phyloP scores from a whole-genome alignment of 78 protist genomes.

The Creolimax fragrantissima region DNA sequence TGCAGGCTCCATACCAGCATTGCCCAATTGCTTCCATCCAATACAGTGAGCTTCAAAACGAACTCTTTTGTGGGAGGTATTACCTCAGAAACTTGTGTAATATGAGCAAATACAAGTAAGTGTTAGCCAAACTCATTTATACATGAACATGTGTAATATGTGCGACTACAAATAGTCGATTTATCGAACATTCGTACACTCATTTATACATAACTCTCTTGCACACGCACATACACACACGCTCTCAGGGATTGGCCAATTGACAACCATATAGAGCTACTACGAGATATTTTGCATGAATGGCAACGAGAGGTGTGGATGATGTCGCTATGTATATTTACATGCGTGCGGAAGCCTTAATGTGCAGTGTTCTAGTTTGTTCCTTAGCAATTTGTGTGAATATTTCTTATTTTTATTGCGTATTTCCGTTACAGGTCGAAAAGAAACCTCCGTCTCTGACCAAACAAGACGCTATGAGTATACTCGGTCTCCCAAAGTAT shows the following conservation, averaged over 20 bases:
- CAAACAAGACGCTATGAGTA: constrained; percentile 22
- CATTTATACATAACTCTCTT: background rate
- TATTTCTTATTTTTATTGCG: too few relatives aligned
- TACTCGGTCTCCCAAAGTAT: constrained; percentile 28
- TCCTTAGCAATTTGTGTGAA: too few relatives aligned
- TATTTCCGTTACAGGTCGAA: constrained; percentile 1
- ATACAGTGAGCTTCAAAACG: constrained; percentile 56
- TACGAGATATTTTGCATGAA: constrained; percentile 38
- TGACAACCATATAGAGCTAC: constrained; percentile 20
- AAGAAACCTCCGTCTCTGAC: constrained; percentile 40
- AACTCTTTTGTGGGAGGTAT: constrained; percentile 66
- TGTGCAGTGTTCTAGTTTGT: too few relatives aligned
- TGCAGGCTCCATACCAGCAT: constrained; percentile 45
- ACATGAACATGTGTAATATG: background rate
- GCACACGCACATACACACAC: background rate
- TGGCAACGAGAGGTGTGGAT: constrained; percentile 40
- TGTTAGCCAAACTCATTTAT: background rate
- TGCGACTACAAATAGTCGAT: background rate
- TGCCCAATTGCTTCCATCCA: constrained; percentile 54
- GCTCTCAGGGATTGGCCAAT: constrained; percentile 74
- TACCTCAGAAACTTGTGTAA: constrained; percentile 71
- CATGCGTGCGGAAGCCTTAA: too few relatives aligned
- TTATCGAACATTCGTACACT: background rate
- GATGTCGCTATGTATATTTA: too few relatives aligned
- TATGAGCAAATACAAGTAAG: constrained; percentile 5